Percentiles rank a stretch among this genome's conserved stretches.
Evolutionary conservation across 2,329 filamentous ascomycete species (phyloP).

Genomic region (Fusarium lateritium): DNA sequence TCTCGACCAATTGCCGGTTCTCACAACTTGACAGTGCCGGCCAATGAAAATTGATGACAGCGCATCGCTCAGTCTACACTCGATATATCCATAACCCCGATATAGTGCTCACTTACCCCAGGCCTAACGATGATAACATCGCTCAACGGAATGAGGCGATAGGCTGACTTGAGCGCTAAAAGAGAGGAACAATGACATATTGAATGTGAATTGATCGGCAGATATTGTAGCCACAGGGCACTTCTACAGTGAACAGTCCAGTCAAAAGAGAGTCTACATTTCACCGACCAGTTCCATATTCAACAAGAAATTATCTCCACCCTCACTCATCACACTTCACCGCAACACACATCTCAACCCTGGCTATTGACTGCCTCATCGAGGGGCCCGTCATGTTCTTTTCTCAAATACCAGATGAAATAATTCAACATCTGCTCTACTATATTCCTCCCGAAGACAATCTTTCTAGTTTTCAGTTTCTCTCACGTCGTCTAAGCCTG

Average conservation of each 20-base stretch:
- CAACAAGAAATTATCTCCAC: constrained; percentile 15
- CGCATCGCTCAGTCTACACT: constrained; percentile 23
- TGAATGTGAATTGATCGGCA: constrained; percentile 37
- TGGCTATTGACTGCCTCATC: constrained; percentile 26
- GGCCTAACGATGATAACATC: constrained; percentile 42
- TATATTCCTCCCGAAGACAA: constrained; percentile 71
- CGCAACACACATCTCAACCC: constrained; percentile 14
- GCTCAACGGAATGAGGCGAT: constrained; percentile 33
- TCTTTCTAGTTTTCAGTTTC: constrained; percentile 62
- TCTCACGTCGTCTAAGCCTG: constrained; percentile 75
- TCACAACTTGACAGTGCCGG: not conserved
- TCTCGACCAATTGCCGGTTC: constrained; percentile 33
- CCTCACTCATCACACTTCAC: constrained; percentile 25
- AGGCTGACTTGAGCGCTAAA: constrained; percentile 23
- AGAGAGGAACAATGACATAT: constrained; percentile 43
- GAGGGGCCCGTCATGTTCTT: constrained; percentile 55
- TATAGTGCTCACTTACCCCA: constrained; percentile 30
- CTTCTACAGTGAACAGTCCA: constrained; percentile 23
- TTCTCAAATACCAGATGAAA: constrained; percentile 80
- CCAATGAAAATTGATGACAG: constrained; percentile 14
- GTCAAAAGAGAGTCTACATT: constrained; percentile 11
- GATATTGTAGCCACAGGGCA: constrained; percentile 14
- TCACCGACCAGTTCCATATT: constrained; percentile 5
- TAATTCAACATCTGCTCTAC: constrained; percentile 83
- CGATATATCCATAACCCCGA: constrained; percentile 37